Base-by-base conservation (phyloP, 129 eudicot genomes). In the Flaveria ramosissima region DNA sequence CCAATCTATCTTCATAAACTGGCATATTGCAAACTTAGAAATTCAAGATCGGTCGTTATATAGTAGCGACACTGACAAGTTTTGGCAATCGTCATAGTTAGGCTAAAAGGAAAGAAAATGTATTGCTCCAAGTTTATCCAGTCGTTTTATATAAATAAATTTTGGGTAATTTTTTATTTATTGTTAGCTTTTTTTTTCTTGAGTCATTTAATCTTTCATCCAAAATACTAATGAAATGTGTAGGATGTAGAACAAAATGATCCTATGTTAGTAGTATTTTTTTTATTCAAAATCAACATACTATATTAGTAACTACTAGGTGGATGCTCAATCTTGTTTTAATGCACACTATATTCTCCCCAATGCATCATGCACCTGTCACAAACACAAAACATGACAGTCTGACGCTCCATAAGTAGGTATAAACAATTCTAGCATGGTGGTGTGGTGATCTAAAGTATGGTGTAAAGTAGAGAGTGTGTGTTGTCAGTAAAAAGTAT, bases 1-100 rank as follows among this genome's bases (percentile, higher is more conserved):
- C 74, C 99, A 95, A 43, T 89, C 96, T 12, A 71, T 84, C 76
- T 89, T 95, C 65, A 75, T 95, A 67, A 95, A 95, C 77, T 95
- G 97, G 99, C 99, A 92, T 77, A 86, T 92, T n/a, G 99, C 97
- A 60, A 95, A 95, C 78, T 61, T 92, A 96, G 99, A 95, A 88
- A 92, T 95, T 79, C 99, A 91, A 76, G 99, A 95, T 81, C 90
- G 97, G 0, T 89, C 99, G 2, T 88, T 95, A 95, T 95, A 95
- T 74, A 92, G 97, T 79, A 71, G 77, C 48, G 92, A 92, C 84
- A 85, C 82, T 71, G 95, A 80, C 69, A 79, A 78, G 72, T 95
- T 95, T 83, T 95, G 99, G 99, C 97, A 86, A 64, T 87, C 99
- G 42, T 88, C 85, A 76, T 73, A 68, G 72, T 61, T 53, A 55